phyloP scores from a whole-genome alignment of 2,329 filamentous ascomycete genomes.

The Karstenula rhodostoma region DNA sequence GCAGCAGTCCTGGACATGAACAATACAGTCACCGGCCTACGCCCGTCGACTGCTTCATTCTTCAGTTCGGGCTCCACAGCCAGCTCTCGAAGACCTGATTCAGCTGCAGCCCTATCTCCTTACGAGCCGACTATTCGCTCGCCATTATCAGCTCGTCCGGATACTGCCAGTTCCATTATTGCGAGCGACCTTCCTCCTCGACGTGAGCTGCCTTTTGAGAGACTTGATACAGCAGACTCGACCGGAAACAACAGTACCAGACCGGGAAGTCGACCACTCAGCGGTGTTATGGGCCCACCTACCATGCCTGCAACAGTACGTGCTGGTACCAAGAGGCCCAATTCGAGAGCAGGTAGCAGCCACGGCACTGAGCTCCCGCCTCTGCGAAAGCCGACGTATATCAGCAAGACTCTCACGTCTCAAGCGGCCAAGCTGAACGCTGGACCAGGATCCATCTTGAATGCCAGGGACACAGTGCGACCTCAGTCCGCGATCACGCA shows the following conservation, averaged over 20 bases:
- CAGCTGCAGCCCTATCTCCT: constrained; percentile 25
- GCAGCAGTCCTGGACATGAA: constrained; percentile 18
- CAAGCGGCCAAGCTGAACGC: constrained; percentile 13
- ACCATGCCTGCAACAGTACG: constrained; percentile 38
- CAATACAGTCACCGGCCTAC: constrained; percentile 18
- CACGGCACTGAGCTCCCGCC: constrained; percentile 43
- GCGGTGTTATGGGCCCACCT: constrained; percentile 40
- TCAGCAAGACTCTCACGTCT: constrained; percentile 20
- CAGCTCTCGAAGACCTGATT: constrained; percentile 38
- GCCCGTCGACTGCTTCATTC: constrained; percentile 31
- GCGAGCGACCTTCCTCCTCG: constrained; percentile 43
- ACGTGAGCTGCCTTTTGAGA: constrained; percentile 52
- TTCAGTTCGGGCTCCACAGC: constrained; percentile 24
- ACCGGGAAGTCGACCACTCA: constrained; percentile 34
- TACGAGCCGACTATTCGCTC: neutral
- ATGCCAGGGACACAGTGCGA: neutral
- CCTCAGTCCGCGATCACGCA: constrained; percentile 13
- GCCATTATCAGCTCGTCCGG: constrained; percentile 23
- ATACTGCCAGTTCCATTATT: constrained; percentile 27
- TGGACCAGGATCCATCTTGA: constrained; percentile 19
- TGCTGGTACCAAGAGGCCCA: constrained; percentile 27
- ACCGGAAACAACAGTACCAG: constrained; percentile 32
- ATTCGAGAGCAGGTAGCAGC: constrained; percentile 25
- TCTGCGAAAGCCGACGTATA: constrained; percentile 45
- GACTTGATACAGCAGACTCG: constrained; percentile 39